Conservation (phyloP, 805 yeast species). For the Candida ficus region DNA sequence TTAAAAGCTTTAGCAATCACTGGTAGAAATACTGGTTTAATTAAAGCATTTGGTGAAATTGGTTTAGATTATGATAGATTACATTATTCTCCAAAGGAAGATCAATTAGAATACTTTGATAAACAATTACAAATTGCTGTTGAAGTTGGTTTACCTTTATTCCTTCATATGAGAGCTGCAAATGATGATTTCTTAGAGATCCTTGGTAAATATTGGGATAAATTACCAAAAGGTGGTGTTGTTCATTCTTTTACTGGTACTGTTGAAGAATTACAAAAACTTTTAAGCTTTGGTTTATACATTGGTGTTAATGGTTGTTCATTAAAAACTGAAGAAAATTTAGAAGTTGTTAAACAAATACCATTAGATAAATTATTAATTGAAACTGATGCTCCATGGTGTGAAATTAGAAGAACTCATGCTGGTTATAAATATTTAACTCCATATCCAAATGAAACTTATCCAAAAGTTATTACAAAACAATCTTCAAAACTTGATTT, state of each 20-base stretch:
- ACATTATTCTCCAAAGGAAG: conserved; percentile 62
- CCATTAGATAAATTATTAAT: conserved; percentile 70
- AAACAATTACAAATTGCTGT: conserved; percentile 66
- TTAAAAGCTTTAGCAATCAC: conserved; percentile 44
- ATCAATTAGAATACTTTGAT: conserved; percentile 64
- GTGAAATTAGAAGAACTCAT: conserved; percentile 84
- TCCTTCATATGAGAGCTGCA: conserved; percentile 86
- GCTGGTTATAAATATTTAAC: conserved; percentile 60
- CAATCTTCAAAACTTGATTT: conserved; percentile 16
- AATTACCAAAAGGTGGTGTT: conserved; percentile 50
- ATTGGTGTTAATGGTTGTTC: conserved; percentile 95
- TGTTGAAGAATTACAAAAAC: conserved; percentile 48
- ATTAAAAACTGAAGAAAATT: conserved; percentile 68
- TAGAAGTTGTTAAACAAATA: conserved; percentile 57
- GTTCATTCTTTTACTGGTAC: conserved; percentile 96
- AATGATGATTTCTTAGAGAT: conserved; percentile 70
- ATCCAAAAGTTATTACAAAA: conserved; percentile 33
- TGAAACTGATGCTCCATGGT: conserved; percentile 99
- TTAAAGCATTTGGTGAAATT: conserved; percentile 89
- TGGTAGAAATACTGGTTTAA: conserved; percentile 45
- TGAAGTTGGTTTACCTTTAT: conserved; percentile 65
- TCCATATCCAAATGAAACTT: conserved; percentile 49
- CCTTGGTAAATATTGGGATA: conserved; percentile 47
- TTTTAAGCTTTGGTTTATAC: conserved; percentile 56
- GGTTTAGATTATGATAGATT: conserved; percentile 94